phyloP scores from a whole-genome alignment of 257 asterid genomes.

The Solanum chmielewskii region DNA sequence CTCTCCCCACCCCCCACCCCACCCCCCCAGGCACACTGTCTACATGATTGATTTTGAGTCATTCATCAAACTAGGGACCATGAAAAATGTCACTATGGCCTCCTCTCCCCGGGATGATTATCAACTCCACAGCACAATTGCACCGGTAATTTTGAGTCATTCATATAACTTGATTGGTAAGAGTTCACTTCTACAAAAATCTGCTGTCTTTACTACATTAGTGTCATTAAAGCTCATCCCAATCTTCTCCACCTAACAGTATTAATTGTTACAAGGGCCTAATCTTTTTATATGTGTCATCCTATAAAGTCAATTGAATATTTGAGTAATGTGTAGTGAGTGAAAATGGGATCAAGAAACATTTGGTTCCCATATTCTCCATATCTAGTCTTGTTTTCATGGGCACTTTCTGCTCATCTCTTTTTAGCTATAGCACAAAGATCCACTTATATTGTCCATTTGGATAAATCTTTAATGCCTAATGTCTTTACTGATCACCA shows the following conservation, averaged over 20 bases:
- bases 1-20: too few relatives aligned
- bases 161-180: not conserved
- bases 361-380: not conserved
- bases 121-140: too few relatives aligned
- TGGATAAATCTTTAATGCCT: slow-evolving; percentile 18
- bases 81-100: too few relatives aligned
- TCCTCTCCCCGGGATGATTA: too few relatives aligned
- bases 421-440: not conserved
- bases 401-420: not conserved
- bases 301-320: not conserved
- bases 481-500: slow-evolving; percentile 2
- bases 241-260: not conserved
- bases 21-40: too few relatives aligned
- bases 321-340: not conserved
- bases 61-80: too few relatives aligned
- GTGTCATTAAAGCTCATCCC: not conserved
- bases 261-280: not conserved
- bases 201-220: not conserved
- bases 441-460: slow-evolving; percentile 15
- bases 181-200: not conserved
- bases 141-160: not conserved
- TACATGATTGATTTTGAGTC: too few relatives aligned
- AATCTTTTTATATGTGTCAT: not conserved
- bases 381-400: not conserved
- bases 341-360: not conserved